phyloP scores from a whole-genome alignment of 208 protist genomes.

The Porcisia hertigi region DNA sequence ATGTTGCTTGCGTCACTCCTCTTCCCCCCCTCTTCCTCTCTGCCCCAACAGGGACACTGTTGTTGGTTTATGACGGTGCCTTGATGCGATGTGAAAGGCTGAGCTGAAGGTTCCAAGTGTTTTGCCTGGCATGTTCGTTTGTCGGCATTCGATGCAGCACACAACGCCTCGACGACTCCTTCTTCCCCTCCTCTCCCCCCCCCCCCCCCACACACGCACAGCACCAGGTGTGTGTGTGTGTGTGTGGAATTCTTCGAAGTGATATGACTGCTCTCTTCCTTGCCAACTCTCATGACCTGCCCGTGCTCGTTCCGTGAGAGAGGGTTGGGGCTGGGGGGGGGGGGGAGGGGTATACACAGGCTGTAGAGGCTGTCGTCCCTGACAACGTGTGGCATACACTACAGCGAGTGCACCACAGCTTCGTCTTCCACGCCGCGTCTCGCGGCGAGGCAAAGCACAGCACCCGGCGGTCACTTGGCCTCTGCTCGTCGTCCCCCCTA shows the following conservation, averaged over 20 bases:
- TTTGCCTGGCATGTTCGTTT: neutral
- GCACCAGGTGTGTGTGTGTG: too few species aligned
- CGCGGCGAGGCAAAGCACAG: neutral
- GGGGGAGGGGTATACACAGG: slow-evolving; percentile 16
- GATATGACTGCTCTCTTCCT: slow-evolving; percentile 33
- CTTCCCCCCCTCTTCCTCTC: too few species aligned
- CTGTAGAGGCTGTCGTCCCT: slow-evolving; percentile 30
- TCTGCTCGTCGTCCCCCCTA: neutral
- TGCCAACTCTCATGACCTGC: slow-evolving; percentile 20
- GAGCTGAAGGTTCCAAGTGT: neutral
- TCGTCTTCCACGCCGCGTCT: slow-evolving; percentile 14
- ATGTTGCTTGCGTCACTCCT: too few species aligned
- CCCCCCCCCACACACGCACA: too few species aligned
- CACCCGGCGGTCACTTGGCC: neutral
- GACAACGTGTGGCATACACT: slow-evolving; percentile 36
- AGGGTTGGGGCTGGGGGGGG: slow-evolving; percentile 28
- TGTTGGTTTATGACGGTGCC: too few species aligned
- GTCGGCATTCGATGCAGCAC: neutral
- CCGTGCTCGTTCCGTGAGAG: too few species aligned
- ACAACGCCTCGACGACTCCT: neutral
- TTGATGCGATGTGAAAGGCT: too few species aligned
- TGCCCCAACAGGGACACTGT: too few species aligned
- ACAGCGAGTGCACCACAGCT: slow-evolving; percentile 27
- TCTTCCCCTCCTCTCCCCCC: too few species aligned
- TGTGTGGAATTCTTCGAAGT: slow-evolving; percentile 9